phyloP scores from a whole-genome alignment of 495 filamentous ascomycete species.

The Monascus purpureus region DNA sequence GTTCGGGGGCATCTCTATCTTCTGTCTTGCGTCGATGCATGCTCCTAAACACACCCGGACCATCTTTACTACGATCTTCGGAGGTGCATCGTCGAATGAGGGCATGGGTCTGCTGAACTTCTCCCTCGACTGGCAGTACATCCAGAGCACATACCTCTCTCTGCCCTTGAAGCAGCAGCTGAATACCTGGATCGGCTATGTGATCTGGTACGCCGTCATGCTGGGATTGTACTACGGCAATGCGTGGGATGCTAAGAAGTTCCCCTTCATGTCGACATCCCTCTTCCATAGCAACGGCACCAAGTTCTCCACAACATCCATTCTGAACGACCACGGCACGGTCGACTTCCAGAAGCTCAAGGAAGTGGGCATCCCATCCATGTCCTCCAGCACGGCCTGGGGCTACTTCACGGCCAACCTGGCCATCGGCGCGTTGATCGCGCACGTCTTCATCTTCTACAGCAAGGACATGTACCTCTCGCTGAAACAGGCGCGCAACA shows the following conservation, averaged over 20 bases:
- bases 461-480: conserved; percentile 18
- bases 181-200: conserved; percentile 30
- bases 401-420: conserved; percentile 9
- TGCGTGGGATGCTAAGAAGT: conserved; percentile 30
- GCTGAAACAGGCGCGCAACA: conserved; percentile 13
- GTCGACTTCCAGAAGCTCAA: conserved; percentile 17
- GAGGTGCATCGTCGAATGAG: conserved; percentile 34
- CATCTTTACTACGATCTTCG: conserved; percentile 25
- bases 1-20: conserved; percentile 34
- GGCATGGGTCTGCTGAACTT: conserved; percentile 25
- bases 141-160: conserved; percentile 17
- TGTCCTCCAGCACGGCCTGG: conserved; percentile 9
- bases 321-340: conserved; percentile 17
- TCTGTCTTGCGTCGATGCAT: conserved; percentile 36
- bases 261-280: conserved; percentile 36
- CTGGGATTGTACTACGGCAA: conserved; percentile 34
- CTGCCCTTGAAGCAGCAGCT: conserved; percentile 17
- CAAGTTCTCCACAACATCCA: conserved; percentile 4
- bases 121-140: conserved; percentile 38
- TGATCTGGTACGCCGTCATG: conserved; percentile 27
- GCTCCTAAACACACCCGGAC: conserved; percentile 6
- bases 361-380: conserved; percentile 12
- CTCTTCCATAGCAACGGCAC: conserved; percentile 17
- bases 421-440: conserved; percentile 24
- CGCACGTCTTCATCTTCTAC: conserved; percentile 22